Evolutionary conservation across 768 basidiomycete genomes (phyloP).

Genomic region (Lentinus tigrinus): DNA sequence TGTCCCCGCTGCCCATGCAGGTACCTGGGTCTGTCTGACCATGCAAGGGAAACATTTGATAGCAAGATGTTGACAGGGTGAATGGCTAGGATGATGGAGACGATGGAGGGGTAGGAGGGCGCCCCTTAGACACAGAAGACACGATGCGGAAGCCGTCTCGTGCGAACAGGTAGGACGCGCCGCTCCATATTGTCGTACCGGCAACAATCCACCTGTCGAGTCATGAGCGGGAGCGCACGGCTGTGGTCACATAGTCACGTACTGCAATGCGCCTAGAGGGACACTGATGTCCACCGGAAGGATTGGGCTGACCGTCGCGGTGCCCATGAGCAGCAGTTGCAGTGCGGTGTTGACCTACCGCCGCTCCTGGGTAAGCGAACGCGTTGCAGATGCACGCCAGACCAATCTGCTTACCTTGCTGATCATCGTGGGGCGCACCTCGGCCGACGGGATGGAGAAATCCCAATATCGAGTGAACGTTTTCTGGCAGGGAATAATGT

Average conservation of each 20-base stretch:
- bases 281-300: conserved; percentile 55
- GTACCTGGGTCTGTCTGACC: too few relatives aligned
- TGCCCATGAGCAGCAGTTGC: conserved; percentile 89
- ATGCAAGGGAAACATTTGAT: too few relatives aligned
- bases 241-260: conserved; percentile 32
- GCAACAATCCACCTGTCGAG: conserved; percentile 76
- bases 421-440: conserved; percentile 89
- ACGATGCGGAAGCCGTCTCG: conserved; percentile 68
- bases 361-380: neutral
- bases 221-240: neutral
- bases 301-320: conserved; percentile 82
- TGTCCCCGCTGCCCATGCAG: too few relatives aligned
- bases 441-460: conserved; percentile 91
- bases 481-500: conserved; percentile 67
- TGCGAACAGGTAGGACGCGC: conserved; percentile 76
- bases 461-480: conserved; percentile 94
- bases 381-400: neutral
- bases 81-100: neutral
- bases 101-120: conserved; percentile 9
- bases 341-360: conserved; percentile 85
- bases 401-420: conserved; percentile 70
- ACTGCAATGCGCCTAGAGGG: conserved; percentile 74
- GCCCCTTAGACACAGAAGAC: conserved; percentile 8
- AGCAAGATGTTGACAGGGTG: too few relatives aligned
- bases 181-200: conserved; percentile 90